Evolutionary conservation across 148 eudicot genomes (phyloP).

Genomic region (Cornus kousa): DNA sequence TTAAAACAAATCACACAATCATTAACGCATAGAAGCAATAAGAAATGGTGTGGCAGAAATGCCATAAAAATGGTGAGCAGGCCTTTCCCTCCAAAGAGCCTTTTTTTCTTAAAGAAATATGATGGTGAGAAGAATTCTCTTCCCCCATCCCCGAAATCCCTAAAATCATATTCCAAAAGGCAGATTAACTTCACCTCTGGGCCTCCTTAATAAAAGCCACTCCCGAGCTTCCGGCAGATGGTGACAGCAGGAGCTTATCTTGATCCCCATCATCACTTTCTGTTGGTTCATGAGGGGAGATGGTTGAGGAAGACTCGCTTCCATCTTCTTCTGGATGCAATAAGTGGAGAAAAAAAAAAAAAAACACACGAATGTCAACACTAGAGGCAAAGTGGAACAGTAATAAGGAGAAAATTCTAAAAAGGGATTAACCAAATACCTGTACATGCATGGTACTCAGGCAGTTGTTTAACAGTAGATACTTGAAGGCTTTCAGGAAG

Average conservation of each 20-base stretch:
- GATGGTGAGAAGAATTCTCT: not conserved
- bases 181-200: constrained; percentile 15
- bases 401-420: not conserved
- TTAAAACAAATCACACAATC: not conserved
- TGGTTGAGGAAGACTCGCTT: constrained; percentile 39
- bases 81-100: not conserved
- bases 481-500: constrained; percentile 84
- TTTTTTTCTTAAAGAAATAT: not conserved
- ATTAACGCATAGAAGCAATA: not conserved
- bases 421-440: constrained; percentile 31
- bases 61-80: not conserved
- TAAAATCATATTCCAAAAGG: not conserved
- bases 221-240: constrained; percentile 34
- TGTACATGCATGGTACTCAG: constrained; percentile 59
- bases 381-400: not conserved
- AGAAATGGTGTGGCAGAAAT: not conserved
- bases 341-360: not conserved
- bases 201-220: constrained; percentile 60
- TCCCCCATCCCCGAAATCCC: not conserved
- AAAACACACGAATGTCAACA: not conserved
- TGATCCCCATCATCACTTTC: constrained; percentile 61
- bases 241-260: constrained; percentile 41
- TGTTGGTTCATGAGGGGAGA: constrained; percentile 38
- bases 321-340: constrained; percentile 44
- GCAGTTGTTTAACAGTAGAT: constrained; percentile 63